These are phyloP conservation scores for Suillus clintonianus DNA, from an alignment of 768 basidiomycete genomes.

Conservation along the genomic window DNA sequence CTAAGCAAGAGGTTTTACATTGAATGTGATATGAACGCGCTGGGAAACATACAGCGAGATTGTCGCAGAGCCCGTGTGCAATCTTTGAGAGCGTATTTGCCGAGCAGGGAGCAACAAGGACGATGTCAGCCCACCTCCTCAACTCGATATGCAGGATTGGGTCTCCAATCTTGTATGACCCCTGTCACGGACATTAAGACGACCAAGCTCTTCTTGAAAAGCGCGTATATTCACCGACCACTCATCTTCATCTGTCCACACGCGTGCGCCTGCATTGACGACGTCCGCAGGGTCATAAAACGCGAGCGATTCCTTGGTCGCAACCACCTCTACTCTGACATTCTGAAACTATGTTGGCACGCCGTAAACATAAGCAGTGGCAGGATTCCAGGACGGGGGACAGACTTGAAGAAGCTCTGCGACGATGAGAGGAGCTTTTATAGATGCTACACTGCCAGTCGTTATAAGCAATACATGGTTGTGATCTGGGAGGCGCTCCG, in stretches of 20 bases:
- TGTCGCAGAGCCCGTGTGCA: constrained; percentile 86
- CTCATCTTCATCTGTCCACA: constrained; percentile 93
- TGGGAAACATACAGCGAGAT: constrained; percentile 60
- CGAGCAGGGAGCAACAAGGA: constrained; percentile 93
- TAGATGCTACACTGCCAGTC: constrained; percentile 92
- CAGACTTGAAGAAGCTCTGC: constrained; percentile 63
- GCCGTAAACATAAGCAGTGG: not conserved
- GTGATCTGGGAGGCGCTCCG: constrained; percentile 25
- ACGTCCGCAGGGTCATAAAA: constrained; percentile 71
- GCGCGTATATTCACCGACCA: constrained; percentile 68
- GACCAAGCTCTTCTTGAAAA: not conserved
- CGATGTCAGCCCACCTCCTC: constrained; percentile 91
- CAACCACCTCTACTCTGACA: constrained; percentile 80
- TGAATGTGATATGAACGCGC: not conserved
- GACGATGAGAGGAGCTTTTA: constrained; percentile 92
- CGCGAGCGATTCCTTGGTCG: constrained; percentile 74
- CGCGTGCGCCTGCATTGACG: constrained; percentile 50
- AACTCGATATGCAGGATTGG: constrained; percentile 97
- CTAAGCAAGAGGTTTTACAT: constrained; percentile 30
- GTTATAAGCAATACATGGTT: constrained; percentile 80
- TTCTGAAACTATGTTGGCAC: constrained; percentile 56
- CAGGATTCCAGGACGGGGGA: not conserved
- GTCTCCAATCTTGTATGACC: constrained; percentile 76
- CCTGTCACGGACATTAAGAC: constrained; percentile 40
- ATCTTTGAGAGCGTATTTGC: constrained; percentile 99